Base-by-base conservation (phyloP, 176 grass and related monocot species). In the Panicum miliaceum region DNA sequence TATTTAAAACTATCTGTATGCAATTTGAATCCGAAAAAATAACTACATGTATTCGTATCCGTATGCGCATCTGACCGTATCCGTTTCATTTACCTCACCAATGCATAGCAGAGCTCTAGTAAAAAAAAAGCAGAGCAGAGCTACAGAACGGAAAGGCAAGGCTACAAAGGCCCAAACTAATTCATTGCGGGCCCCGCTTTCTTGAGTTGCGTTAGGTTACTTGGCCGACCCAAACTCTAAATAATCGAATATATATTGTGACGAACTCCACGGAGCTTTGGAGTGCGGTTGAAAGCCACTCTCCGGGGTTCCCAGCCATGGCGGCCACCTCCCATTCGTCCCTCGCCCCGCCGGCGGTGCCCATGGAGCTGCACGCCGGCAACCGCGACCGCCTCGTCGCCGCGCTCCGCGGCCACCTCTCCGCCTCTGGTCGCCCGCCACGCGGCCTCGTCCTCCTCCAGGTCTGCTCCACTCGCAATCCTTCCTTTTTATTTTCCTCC, bases 311-410 rank as follows among this genome's bases (percentile, higher is more conserved):
- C 29, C 51, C 57, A 32, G 41, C 78, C 63, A 90, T 97, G 92
- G 92, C 86, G 35, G 69, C 82, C 48, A 58, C 86, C 37, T 26
- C 83, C 40, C 7, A 66, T 60, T 81, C 90, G 40, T 72, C 73
- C 42, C 93, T 92, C 0, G 51, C 91, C 34, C 95, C 87, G 15
- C 91, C 87, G 35, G 82, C 46, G 73, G 85, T 95, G 66, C 92
- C 96, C 72, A 89, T 93, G 96, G 93, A 91, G 74, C 91, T 98
- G n/a, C 89, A 93, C 80, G 82, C 88, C 56, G 80, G 56, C 80
- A 98, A 98, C 77, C 92, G 96, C 38, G 80, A 84, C 14, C 92
- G 89, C 29, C 90, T 98, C 65, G 71, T 93, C 34, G 41, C 83
- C 46, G 81, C 89, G 27, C 89, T 95, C n/a, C 92, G 89, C 22